phyloP scores from a whole-genome alignment of 2,329 filamentous ascomycete genomes.

The Cryphonectria nitschkei region DNA sequence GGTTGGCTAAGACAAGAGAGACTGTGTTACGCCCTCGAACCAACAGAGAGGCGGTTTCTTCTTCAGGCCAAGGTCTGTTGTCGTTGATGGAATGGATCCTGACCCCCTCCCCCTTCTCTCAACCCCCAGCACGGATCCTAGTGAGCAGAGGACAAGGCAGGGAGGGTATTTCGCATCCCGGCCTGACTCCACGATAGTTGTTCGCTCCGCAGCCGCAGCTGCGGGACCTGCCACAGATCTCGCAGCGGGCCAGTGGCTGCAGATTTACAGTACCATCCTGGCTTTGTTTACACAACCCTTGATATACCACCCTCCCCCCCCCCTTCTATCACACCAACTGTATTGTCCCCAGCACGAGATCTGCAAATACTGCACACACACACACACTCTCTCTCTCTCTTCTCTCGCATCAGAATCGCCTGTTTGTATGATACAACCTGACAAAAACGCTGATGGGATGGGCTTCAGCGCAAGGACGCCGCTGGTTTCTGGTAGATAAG shows the following conservation, averaged over 20 bases:
- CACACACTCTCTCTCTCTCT: too few species aligned
- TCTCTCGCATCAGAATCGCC: background rate
- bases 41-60: background rate
- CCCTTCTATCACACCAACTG: background rate
- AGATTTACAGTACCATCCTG: background rate
- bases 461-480: background rate
- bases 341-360: background rate
- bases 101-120: too few species aligned
- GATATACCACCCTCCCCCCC: background rate
- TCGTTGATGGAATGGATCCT: background rate
- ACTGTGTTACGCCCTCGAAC: background rate
- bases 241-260: conserved; percentile 7
- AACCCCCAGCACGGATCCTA: background rate
- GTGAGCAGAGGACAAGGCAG: background rate
- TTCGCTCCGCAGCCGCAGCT: background rate
- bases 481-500: background rate
- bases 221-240: conserved; percentile 8
- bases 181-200: background rate
- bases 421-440: background rate
- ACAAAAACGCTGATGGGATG: background rate
- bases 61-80: background rate
- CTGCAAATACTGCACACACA: background rate
- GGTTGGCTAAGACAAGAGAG: too few species aligned
- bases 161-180: background rate
- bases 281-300: background rate